Evolutionary conservation across 768 basidiomycete genomes (phyloP).

Genomic region (Mycena alexandri): DNA sequence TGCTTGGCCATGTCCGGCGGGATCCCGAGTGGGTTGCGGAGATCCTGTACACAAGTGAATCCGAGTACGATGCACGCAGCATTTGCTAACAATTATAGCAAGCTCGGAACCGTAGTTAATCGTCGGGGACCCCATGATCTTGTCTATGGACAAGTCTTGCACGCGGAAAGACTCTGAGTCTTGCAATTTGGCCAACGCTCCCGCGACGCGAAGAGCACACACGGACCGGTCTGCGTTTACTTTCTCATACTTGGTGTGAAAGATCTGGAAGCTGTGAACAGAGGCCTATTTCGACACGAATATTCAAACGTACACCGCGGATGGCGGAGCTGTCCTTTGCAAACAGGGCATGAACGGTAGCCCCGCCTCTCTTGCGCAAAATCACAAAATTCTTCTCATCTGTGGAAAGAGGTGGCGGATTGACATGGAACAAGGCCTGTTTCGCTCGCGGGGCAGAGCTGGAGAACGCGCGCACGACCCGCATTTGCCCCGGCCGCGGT

Average conservation of each 20-base stretch:
- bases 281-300: neutral
- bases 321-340: neutral
- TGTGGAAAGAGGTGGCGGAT: no score
- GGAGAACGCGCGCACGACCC: conserved; percentile 23
- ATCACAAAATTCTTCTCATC: neutral
- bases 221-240: neutral
- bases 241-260: neutral
- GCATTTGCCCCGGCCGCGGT: neutral
- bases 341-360: neutral
- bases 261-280: conserved; percentile 6
- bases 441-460: conserved; percentile 5
- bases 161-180: conserved; percentile 19
- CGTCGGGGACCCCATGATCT: neutral
- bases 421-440: conserved; percentile 7
- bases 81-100: conserved; percentile 17
- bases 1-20: conserved; percentile 13
- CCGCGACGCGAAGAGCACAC: neutral
- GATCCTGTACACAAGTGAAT: conserved; percentile 7
- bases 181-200: conserved; percentile 16
- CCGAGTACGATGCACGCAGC: neutral
- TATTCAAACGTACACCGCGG: neutral
- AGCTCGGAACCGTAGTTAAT: conserved; percentile 10
- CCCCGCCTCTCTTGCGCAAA: neutral
- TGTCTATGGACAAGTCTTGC: conserved; percentile 11
- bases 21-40: conserved; percentile 8